Evolutionary conservation across 2,329 filamentous ascomycete genomes (phyloP), one percentile per base, ranked within the genome.

Genomic region (Passalora sequoiae): DNA sequence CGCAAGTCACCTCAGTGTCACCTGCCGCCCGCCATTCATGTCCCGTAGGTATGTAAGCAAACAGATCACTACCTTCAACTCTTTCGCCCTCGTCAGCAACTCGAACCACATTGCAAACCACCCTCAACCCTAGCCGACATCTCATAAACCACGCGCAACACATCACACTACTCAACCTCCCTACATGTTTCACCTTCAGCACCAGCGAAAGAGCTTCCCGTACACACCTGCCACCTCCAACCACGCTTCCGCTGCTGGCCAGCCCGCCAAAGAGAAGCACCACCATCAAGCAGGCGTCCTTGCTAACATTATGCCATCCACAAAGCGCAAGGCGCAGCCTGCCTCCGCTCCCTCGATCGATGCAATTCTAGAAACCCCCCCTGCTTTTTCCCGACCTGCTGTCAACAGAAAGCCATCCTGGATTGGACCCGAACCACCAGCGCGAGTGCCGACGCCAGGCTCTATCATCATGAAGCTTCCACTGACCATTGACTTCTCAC

Each of bases 401-500:
- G 38, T 29, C 15, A 21, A 41, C 24, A 46, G 37, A 13, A 33
- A 39, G 13, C 55, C 59, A 22, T 60, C 57, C 16, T 60, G 60
- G 60, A 59, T 63, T 31, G 59, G 58, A 35, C 56, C 55, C 12
- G 50, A 47, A 16, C 49, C 50, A n/a, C 22, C 43, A 6, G 32
- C 29, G 13, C 46, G 45, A 7, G 37, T 51, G 13, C 32, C 35
- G 16, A 51, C 53, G 1, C 48, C 53, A 22, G 49, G 51, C 28
- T 13, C 32, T 38, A 38, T 38, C 16, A 60, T 43, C 29, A 64
- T 64, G 61, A 60, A 57, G 40, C 56, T 57, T 24, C 55, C 71
- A 16, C 69, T 80, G 20, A 78, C 71, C 28, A 75, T 89, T 57
- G 77, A 72, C 43, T 87, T 80, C 66, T 69, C 70, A 41, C 77